These are phyloP conservation scores for Lentinula sp. DNA, from an alignment of 768 basidiomycete species.

Conservation along the genomic window DNA sequence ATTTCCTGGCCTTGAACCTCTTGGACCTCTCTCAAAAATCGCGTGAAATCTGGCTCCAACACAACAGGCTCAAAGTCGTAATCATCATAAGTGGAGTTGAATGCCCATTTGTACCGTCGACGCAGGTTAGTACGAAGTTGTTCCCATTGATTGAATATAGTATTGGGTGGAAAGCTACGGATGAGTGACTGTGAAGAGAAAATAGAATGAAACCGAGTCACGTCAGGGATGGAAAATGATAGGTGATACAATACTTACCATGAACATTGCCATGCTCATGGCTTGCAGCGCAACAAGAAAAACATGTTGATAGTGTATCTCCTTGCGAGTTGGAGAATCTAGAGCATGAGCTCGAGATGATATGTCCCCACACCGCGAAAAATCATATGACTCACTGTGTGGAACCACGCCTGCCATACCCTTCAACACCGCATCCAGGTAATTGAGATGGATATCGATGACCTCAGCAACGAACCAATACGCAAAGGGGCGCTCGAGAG, in stretches of 20 bases:
- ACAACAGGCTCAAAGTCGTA: background rate
- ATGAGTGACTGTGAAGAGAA: background rate
- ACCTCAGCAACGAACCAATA: slow-evolving; percentile 69
- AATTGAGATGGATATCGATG: slow-evolving; percentile 47
- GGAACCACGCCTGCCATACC: slow-evolving; percentile 19
- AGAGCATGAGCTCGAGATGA: background rate
- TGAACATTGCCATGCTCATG: slow-evolving; percentile 46
- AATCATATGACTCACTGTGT: slow-evolving; percentile 22
- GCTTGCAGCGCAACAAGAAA: slow-evolving; percentile 54
- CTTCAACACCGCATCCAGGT: slow-evolving; percentile 41
- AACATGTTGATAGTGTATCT: slow-evolving; percentile 43
- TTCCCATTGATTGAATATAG: slow-evolving; percentile 3
- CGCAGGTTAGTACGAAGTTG: background rate
- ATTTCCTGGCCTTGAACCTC: background rate
- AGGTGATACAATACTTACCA: slow-evolving; percentile 29
- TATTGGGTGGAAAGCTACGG: background rate
- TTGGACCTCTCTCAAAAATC: background rate
- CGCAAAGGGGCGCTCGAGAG: slow-evolving; percentile 63
- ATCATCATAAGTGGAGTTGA: background rate
- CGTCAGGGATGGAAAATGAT: background rate
- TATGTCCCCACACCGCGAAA: background rate
- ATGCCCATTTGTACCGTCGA: slow-evolving; percentile 5
- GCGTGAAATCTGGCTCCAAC: background rate
- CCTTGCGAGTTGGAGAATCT: slow-evolving; percentile 36
- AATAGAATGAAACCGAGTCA: background rate